These are phyloP conservation scores for Pseudocercospora fuligena DNA, from an alignment of 2,329 filamentous ascomycete genomes.

Conservation along the genomic window DNA sequence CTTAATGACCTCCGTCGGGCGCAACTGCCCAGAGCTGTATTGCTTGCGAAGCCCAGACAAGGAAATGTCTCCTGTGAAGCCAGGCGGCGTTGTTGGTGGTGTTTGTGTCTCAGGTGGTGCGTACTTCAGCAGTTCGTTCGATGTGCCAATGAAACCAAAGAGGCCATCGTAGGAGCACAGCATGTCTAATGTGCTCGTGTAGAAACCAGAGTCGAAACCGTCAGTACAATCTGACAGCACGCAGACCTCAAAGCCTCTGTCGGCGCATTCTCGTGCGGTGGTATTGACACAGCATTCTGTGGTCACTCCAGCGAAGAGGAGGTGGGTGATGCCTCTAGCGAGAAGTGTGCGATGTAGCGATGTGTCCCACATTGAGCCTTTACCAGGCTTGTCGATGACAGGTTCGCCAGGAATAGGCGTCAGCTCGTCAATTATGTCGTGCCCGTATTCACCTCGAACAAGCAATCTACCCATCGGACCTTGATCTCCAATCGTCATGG, in stretches of 20 bases:
- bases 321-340: constrained; percentile 61
- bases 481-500: constrained; percentile 57
- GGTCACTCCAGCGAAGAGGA: constrained; percentile 63
- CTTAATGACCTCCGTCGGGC: constrained; percentile 49
- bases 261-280: constrained; percentile 61
- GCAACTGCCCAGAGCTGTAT: constrained; percentile 52
- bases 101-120: constrained; percentile 41
- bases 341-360: constrained; percentile 58
- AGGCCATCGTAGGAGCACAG: constrained; percentile 58
- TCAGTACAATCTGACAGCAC: constrained; percentile 55
- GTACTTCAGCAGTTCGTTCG: constrained; percentile 47
- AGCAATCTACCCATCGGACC: constrained; percentile 60
- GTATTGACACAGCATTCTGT: constrained; percentile 64
- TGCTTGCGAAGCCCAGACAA: constrained; percentile 50
- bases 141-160: constrained; percentile 54
- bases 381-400: constrained; percentile 64
- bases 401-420: constrained; percentile 57
- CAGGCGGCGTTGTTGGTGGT: constrained; percentile 45
- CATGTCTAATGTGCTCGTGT: constrained; percentile 55
- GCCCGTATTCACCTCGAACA: constrained; percentile 59
- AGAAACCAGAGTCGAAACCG: constrained; percentile 55
- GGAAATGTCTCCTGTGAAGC: constrained; percentile 50
- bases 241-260: constrained; percentile 66
- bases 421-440: constrained; percentile 61
- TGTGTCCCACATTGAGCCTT: constrained; percentile 65